Evolutionary conservation across 2,329 filamentous ascomycete species (phyloP), one percentile per base, ranked within the genome.

Genomic region (Colletotrichum endophyticum): DNA sequence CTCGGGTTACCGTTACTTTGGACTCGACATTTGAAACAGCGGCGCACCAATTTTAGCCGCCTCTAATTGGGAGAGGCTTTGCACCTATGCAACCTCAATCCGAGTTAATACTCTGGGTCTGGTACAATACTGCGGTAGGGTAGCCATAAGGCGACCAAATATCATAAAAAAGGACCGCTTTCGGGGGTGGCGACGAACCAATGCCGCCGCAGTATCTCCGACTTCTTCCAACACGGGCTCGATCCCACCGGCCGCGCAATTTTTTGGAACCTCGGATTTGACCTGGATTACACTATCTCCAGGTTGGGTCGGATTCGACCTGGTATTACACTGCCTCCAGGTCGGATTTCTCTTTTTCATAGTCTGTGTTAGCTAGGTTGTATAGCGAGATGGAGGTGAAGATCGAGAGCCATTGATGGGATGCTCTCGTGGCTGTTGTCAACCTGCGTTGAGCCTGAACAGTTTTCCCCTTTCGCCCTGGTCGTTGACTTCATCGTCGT

Each of bases 21-120:
- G 12, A 56, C 53, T 75, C 73, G 62, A 75, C 69, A 75, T 59
- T 67, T 73, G 70, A 75, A 75, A 75, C 73, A 73, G 30, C 39
- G 39, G 72, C 70, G 69, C 49, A 27, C 73, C 63, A 64, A 34
- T 73, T 73, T 73, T 57, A 53, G 69, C 25, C 63, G 53, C 49
- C 27, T 53, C 73, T 44, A 39, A 57, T 63, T 32, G 56, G 63
- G 56, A 19, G 27, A 8, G 27, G 27, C 34, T 34, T 30, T 30
- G 34, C 32, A 22, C 22, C 25, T 32, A 63, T 70, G 34, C 68
- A 63, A 61, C 67, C 32, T 63, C 57, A 63, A 30, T 28, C 39
- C 32, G 32, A 69, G 22, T 39, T 69, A 61, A 56, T 63, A 32
- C 19, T 70, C 25, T 39, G 57, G 34, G 25, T 62, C 34, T 62